Evolutionary conservation across 75 land plant species (phyloP), one percentile per base, ranked within the genome.

Genomic region (Picea sitchensis): DNA sequence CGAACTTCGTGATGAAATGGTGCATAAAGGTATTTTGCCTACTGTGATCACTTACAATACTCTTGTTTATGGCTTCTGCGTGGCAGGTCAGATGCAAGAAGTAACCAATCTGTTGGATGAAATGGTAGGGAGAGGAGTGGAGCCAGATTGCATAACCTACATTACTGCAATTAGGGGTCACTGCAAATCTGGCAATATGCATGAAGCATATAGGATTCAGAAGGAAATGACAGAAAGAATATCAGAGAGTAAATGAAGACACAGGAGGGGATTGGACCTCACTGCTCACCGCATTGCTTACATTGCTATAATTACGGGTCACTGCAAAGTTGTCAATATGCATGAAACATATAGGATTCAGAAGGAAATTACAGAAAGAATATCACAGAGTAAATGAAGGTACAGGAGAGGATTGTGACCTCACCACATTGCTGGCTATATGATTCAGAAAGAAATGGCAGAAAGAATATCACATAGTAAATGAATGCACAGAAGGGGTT

Each of bases 1-100:
- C 65, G 80, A 85, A 61, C 77, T 94, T 76, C 86, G 75, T 18
- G 75, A 88, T 58, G 92, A 94, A 13, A 91, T 94, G 96, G 41
- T 79, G 61, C 77, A 56, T 63, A 80, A 62, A 8, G 79, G 80
- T 8, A 8, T 89, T 59, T 73, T 77, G 32, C 87, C 82, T 58
- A 84, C 80, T 78, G 73, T 68, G 58, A 59, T 57, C 11, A 88
- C 92, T 15, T 82, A 86, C 79, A 76, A 65, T 65, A 23, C 84
- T 65, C 86, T 90, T 58, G 61, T 88, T 32, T 73, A 79, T 80
- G 89, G 81, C 56, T 60, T 41, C 71, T 77, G 82, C 64, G 23
- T 60, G 59, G 75, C 65, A 61, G 82, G 79, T 69, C 47, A 61
- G 67, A 41, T 81, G 67, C 71, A 81, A 17, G 69, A 77, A 60